phyloP scores from a whole-genome alignment of 2,329 filamentous ascomycete species.

The Penicillium hesseltinei region DNA sequence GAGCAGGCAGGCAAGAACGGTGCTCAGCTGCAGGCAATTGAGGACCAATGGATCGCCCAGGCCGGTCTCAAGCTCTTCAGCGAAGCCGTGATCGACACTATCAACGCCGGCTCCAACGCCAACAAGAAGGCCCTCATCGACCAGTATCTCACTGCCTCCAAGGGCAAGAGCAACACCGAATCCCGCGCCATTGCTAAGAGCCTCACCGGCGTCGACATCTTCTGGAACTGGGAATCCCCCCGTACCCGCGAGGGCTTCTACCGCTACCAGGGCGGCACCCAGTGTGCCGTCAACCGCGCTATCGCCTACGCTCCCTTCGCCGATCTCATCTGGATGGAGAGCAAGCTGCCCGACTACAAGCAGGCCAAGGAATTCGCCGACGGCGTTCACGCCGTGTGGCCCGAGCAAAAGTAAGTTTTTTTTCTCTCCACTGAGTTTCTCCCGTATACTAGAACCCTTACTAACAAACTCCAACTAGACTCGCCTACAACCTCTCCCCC shows the following conservation, averaged over 20 bases:
- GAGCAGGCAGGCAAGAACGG: slow-evolving; percentile 80
- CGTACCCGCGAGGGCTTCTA: slow-evolving; percentile 95
- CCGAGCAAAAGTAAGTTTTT: slow-evolving; percentile 83
- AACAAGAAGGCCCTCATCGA: slow-evolving; percentile 68
- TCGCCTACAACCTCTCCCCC: slow-evolving; percentile 96
- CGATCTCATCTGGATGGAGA: slow-evolving; percentile 99
- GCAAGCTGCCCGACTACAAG: slow-evolving; percentile 84
- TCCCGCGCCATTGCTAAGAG: slow-evolving; percentile 74
- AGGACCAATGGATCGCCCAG: slow-evolving; percentile 80
- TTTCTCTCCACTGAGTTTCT: neutral
- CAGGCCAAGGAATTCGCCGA: slow-evolving; percentile 92
- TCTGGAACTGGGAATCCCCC: slow-evolving; percentile 94
- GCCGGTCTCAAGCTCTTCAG: slow-evolving; percentile 85
- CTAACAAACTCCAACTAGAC: slow-evolving; percentile 50
- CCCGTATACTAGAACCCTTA: neutral
- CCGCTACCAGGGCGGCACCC: slow-evolving; percentile 84
- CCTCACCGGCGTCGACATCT: slow-evolving; percentile 75
- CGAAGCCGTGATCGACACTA: slow-evolving; percentile 80
- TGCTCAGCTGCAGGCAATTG: slow-evolving; percentile 78
- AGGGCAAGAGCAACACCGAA: slow-evolving; percentile 84
- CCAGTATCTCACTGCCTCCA: slow-evolving; percentile 65
- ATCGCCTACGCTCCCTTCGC: slow-evolving; percentile 89
- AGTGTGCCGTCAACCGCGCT: slow-evolving; percentile 86
- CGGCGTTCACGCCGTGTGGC: slow-evolving; percentile 91
- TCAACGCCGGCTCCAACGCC: slow-evolving; percentile 62